Evolutionary conservation across 2,329 filamentous ascomycete genomes (phyloP).

Genomic region (Emmonsiellopsis sp.): DNA sequence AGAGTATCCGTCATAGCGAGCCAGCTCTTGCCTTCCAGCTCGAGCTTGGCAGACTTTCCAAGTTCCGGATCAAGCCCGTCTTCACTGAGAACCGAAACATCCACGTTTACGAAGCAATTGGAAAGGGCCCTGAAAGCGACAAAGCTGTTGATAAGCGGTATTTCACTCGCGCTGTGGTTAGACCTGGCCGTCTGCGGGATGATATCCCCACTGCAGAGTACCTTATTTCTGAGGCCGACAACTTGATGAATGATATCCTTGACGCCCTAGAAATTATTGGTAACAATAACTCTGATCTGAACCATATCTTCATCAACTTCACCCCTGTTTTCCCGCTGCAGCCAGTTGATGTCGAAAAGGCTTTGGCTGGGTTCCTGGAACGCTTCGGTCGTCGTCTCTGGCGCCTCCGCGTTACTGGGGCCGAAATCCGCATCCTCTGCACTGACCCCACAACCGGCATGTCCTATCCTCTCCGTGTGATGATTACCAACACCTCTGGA

Average conservation of each 20-base stretch:
- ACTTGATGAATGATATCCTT: constrained; percentile 93
- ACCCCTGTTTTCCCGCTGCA: constrained; percentile 89
- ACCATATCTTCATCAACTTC: constrained; percentile 99
- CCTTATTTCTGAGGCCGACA: constrained; percentile 91
- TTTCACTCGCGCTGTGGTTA: constrained; percentile 92
- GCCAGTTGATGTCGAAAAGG: constrained; percentile 82
- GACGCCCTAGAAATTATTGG: constrained; percentile 97
- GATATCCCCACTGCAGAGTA: constrained; percentile 99
- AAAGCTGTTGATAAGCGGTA: constrained; percentile 66
- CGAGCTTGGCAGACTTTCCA: constrained; percentile 83
- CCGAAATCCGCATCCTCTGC: constrained; percentile 97
- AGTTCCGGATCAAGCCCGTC: constrained; percentile 96
- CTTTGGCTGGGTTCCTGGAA: constrained; percentile 88
- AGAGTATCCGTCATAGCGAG: constrained; percentile 93
- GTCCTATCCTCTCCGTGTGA: constrained; percentile 85
- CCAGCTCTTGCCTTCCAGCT: constrained; percentile 97
- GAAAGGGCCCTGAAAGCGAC: constrained; percentile 89
- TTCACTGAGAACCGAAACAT: constrained; percentile 99
- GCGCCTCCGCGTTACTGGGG: constrained; percentile 91
- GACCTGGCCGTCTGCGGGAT: constrained; percentile 86
- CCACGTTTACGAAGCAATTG: constrained; percentile 93
- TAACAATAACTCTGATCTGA: constrained; percentile 98
- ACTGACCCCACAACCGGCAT: constrained; percentile 76
- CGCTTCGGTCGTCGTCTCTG: constrained; percentile 91
- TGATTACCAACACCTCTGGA: constrained; percentile 96